Conservation (phyloP, 768 basidiomycete species). For the Pluteus cervinus region DNA sequence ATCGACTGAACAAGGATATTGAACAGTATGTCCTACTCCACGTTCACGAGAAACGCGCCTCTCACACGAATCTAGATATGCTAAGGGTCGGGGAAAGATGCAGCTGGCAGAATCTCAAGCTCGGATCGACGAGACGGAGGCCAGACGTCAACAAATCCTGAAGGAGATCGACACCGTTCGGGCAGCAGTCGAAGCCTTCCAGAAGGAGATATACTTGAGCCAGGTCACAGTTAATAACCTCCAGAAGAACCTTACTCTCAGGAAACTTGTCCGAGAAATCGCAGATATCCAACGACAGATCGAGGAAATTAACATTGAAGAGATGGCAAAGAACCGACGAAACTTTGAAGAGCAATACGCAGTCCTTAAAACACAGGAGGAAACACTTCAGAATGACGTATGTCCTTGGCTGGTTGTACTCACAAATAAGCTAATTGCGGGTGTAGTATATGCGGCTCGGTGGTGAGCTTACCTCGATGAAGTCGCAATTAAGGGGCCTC, state of each 20-base stretch:
- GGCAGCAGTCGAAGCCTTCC: conserved; percentile 47
- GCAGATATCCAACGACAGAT: conserved; percentile 63
- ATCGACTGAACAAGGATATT: conserved; percentile 51
- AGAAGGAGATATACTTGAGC: conserved; percentile 75
- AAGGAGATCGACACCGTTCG: conserved; percentile 32
- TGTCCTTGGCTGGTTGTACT: conserved; percentile 11
- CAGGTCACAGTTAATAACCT: conserved; percentile 64
- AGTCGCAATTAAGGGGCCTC: conserved; percentile 57
- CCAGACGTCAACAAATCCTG: conserved; percentile 29
- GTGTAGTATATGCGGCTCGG: conserved; percentile 70
- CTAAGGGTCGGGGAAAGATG: conserved; percentile 59
- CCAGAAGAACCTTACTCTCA: conserved; percentile 78
- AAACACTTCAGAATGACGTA: conserved; percentile 64
- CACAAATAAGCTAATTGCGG: neutral
- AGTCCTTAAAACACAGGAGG: conserved; percentile 66
- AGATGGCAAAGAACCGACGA: conserved; percentile 75
- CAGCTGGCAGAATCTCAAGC: conserved; percentile 53
- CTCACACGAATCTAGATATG: conserved; percentile 49
- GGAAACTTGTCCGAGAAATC: conserved; percentile 64
- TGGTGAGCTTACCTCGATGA: conserved; percentile 76
- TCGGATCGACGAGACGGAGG: conserved; percentile 40
- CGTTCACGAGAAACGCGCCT: neutral
- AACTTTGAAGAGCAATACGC: conserved; percentile 81
- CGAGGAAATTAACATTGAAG: conserved; percentile 74
- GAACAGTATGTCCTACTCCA: conserved; percentile 43